Evolutionary conservation across 805 yeast species (phyloP), one percentile per base, ranked within the genome.

Genomic region (Hanseniaspora singularis): DNA sequence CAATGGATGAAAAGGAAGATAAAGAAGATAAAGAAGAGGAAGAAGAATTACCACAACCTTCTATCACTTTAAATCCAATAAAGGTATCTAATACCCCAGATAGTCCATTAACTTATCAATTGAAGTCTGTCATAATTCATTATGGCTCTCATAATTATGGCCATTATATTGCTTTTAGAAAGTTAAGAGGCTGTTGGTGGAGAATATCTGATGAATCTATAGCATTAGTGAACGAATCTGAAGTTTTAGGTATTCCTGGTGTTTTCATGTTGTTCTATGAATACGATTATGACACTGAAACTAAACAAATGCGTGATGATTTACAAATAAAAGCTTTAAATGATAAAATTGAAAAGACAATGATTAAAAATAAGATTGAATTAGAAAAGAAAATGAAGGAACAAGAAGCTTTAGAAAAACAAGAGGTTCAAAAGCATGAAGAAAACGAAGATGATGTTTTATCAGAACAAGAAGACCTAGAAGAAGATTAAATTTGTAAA

Each of bases 111-210:
- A 65, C 71, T 3, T 89, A 89, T 61, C 71, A 77, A 33, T 69
- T 89, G 51, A 83, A 83, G 57, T 84, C 96, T 0, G 92, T 84
- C 1, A 83, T 89, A 38, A 79, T 89, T 1, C 98, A 89, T 62
- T 88, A 81, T 60, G 98, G 98, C 40, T 82, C 95, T 1, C 96
- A 92, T 56, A 87, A 89, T 56, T 92, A 86, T 60, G 98, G 98
- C n/a, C 98, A 89, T 62, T 89, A 89, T 59, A 83, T 89, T 51
- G 86, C 94, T 34, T 89, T 74, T 65, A 76, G 96, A 57, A 80
- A 77, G 56, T 72, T 67, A 49, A 73, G 94, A 53, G 92, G 88
- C 2, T 71, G 77, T 10, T 89, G 98, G 98, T 88, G 96, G 95
- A 74, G 95, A 59, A 80, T 88, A 16, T 81, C 92, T 55, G 98